Percentiles rank a stretch among this genome's conserved stretches.
These are phyloP conservation scores for Plasmodium berghei DNA, from an alignment of 169 alveolate genomes.

Conservation along the genomic window DNA sequence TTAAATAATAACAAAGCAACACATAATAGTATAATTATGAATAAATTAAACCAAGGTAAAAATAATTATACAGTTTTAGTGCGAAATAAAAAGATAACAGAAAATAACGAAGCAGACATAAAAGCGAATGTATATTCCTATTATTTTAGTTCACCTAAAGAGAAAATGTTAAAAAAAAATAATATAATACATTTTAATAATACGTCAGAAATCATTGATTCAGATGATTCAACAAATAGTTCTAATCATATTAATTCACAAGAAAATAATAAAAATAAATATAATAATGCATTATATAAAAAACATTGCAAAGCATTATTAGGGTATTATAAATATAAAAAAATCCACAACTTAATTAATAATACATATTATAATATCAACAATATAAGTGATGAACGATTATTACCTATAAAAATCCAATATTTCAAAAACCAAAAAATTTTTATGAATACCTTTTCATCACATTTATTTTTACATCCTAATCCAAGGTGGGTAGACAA, in stretches of 20 bases:
- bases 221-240: slow-evolving; percentile 54
- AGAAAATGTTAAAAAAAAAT: slow-evolving; percentile 25
- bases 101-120: slow-evolving; percentile 12
- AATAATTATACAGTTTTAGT: slow-evolving; percentile 3
- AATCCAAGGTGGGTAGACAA: slow-evolving; percentile 85
- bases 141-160: slow-evolving; percentile 38
- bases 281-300: slow-evolving; percentile 6
- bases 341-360: slow-evolving; percentile 55
- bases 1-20: slow-evolving; percentile 10
- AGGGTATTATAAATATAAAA: slow-evolving; percentile 71
- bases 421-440: slow-evolving; percentile 76
- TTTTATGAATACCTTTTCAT: slow-evolving; percentile 74
- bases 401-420: slow-evolving; percentile 73
- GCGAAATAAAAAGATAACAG: neutral
- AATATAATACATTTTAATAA: slow-evolving; percentile 32
- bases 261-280: neutral
- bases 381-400: slow-evolving; percentile 50
- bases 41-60: slow-evolving; percentile 13
- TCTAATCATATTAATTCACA: slow-evolving; percentile 16
- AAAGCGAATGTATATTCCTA: slow-evolving; percentile 51
- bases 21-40: slow-evolving; percentile 19
- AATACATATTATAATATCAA: slow-evolving; percentile 48
- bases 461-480: slow-evolving; percentile 83
- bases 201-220: slow-evolving; percentile 6
- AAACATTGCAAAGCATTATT: slow-evolving; percentile 42